Evolutionary conservation across 2,329 filamentous ascomycete species (phyloP), one percentile per base, ranked within the genome.

Genomic region (Fusarium equiseti): DNA sequence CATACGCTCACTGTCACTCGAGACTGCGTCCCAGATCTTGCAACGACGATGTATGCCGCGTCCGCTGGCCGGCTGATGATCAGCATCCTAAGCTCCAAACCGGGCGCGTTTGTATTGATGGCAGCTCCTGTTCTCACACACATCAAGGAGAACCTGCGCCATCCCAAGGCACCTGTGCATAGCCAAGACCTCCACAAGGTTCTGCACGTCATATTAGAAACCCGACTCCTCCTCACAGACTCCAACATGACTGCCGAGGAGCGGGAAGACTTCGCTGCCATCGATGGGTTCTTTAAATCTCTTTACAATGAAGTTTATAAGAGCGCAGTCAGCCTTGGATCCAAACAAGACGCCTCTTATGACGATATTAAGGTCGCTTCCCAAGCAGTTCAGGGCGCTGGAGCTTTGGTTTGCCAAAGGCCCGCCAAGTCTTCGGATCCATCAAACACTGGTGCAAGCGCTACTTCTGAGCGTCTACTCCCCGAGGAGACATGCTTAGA

Each of bases 11-110:
- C 81, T 13, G 83, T 87, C 7, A 86, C 86, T 63, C 81, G 83
- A 35, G 88, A 90, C 72, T 85, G 87, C 60, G 80, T 83, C 16
- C 82, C 84, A 29, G 87, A 89, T 59, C 76, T 89, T 22, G 82
- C 83, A 7, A 88, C 85, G 62, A 81, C 84, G 5, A 84, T 82
- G 15, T 89, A 89, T 66, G 82, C 85, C 1, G 82, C 83, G 32
- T 80, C 84, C 9, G 85, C 87, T 11, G 87, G 87, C 8, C 82
- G 86, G 42, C 79, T 89, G 10, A 77, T 89, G 11, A 81, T 86
- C 59, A 84, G 84, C 53, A 81, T 88, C 6, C 76, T 86, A 57
- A 86, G 83, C 43, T 83, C 86, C 16, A 85, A 81, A 35, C 76
- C 81, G 6, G 77, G 79, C 26, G 82, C 85, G 1, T 89, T 89